phyloP scores from a whole-genome alignment of 108 stramenopile genomes.

The Discostella pseudostelligera region DNA sequence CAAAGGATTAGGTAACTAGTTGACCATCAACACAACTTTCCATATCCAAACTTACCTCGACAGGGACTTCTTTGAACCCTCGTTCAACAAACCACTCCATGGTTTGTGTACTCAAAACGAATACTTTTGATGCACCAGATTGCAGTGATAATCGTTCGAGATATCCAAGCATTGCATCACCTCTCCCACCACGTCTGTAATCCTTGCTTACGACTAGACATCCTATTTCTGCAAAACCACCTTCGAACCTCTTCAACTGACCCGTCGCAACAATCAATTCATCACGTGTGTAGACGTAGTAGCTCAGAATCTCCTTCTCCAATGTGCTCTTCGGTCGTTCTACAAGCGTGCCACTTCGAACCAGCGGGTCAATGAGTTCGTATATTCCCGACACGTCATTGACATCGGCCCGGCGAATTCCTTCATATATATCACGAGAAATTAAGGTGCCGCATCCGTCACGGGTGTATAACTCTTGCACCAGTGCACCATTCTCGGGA shows the following conservation, averaged over 20 bases:
- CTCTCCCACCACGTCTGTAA: slow-evolving; percentile 86
- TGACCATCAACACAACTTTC: not conserved
- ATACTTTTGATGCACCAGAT: slow-evolving; percentile 69
- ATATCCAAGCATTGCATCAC: slow-evolving; percentile 95
- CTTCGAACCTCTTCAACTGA: slow-evolving; percentile 80
- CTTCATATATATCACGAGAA: slow-evolving; percentile 93
- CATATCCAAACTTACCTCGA: slow-evolving; percentile 42
- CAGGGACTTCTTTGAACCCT: slow-evolving; percentile 76
- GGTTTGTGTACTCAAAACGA: slow-evolving; percentile 92
- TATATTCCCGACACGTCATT: slow-evolving; percentile 84
- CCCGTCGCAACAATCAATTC: slow-evolving; percentile 85
- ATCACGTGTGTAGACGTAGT: slow-evolving; percentile 92
- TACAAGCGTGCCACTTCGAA: slow-evolving; percentile 80
- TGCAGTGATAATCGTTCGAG: slow-evolving; percentile 87
- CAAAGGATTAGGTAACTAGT: not conserved
- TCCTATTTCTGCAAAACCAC: slow-evolving; percentile 90
- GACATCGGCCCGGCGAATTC: slow-evolving; percentile 84
- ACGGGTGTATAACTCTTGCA: slow-evolving; percentile 95
- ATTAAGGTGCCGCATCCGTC: slow-evolving; percentile 94
- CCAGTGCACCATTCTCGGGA: slow-evolving; percentile 77
- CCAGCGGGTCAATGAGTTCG: slow-evolving; percentile 86
- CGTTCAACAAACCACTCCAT: slow-evolving; percentile 98
- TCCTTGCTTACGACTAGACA: slow-evolving; percentile 87
- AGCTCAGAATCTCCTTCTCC: slow-evolving; percentile 79
- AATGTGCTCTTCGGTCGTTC: slow-evolving; percentile 73